phyloP scores from a whole-genome alignment of 78 protist species.

The Emiliania huxleyi region DNA sequence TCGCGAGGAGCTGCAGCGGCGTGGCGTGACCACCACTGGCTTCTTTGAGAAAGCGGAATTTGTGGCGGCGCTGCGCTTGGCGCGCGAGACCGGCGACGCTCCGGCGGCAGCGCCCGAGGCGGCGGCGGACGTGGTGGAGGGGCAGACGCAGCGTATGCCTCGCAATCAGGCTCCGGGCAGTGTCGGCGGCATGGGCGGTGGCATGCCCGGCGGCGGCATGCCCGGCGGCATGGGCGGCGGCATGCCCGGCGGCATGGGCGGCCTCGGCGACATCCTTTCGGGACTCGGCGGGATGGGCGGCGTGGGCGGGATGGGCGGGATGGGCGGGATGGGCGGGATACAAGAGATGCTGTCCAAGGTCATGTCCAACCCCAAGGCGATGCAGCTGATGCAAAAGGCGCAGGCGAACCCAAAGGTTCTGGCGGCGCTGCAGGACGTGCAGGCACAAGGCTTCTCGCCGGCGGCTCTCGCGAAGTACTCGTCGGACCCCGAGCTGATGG shows the following conservation, averaged over 20 bases:
- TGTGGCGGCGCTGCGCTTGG: not conserved
- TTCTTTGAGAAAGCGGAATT: not conserved
- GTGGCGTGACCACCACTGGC: not conserved
- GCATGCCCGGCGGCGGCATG: not conserved
- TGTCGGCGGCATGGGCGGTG: not conserved
- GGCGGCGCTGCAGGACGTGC: not conserved
- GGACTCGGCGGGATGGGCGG: not conserved
- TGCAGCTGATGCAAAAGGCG: not conserved
- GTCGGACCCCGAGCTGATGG: not conserved
- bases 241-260: not conserved
- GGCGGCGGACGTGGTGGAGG: not conserved
- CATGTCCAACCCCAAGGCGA: not conserved
- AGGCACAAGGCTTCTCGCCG: not conserved
- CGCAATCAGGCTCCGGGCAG: not conserved
- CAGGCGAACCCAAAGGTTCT: not conserved
- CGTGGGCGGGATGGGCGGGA: not conserved
- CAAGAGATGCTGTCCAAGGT: not conserved
- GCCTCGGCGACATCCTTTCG: not conserved
- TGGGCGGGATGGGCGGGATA: slow-evolving; percentile 11
- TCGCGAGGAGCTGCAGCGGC: not conserved
- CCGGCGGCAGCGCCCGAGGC: not conserved
- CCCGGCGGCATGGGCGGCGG: not conserved
- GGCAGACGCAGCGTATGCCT: not conserved
- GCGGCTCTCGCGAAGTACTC: not conserved
- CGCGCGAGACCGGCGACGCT: not conserved